A percentile compares a stretch with the other conserved stretches of the same genome.
phyloP scores from a whole-genome alignment of 2,329 filamentous ascomycete species.

The Ceratocystis colombiana region DNA sequence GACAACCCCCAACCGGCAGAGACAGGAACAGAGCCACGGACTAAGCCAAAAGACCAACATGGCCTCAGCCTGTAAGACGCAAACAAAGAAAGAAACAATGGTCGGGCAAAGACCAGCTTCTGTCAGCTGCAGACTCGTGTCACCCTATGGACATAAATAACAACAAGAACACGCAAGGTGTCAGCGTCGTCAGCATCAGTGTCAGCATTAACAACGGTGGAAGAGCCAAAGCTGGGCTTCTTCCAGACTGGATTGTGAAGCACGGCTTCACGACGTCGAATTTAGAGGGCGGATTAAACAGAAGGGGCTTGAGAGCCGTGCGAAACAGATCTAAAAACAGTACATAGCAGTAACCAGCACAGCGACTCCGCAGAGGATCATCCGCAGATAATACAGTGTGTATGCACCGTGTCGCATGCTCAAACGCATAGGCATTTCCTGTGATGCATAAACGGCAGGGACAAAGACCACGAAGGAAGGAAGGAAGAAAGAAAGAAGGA shows the following conservation, averaged over 20 bases:
- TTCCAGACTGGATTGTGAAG: background rate
- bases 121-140: background rate
- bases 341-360: background rate
- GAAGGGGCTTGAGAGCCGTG: background rate
- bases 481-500: slow-evolving; percentile 11
- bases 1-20: too few relatives aligned
- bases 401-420: slow-evolving; percentile 2
- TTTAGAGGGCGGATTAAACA: background rate
- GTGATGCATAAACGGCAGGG: slow-evolving; percentile 6
- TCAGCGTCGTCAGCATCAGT: background rate
- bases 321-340: background rate
- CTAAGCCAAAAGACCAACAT: background rate
- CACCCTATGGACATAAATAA: background rate
- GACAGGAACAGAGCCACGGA: too few relatives aligned
- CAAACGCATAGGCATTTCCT: background rate
- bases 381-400: too few relatives aligned
- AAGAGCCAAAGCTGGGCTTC: background rate
- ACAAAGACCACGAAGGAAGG: slow-evolving; percentile 15
- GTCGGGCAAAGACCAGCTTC: background rate
- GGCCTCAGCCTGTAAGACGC: background rate
- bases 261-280: slow-evolving; percentile 13
- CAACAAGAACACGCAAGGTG: background rate
- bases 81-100: slow-evolving; percentile 11
- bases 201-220: background rate
- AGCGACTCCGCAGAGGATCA: background rate